Evolutionary conservation across 2,329 filamentous ascomycete species (phyloP).

Genomic region (Alternaria rosae): DNA sequence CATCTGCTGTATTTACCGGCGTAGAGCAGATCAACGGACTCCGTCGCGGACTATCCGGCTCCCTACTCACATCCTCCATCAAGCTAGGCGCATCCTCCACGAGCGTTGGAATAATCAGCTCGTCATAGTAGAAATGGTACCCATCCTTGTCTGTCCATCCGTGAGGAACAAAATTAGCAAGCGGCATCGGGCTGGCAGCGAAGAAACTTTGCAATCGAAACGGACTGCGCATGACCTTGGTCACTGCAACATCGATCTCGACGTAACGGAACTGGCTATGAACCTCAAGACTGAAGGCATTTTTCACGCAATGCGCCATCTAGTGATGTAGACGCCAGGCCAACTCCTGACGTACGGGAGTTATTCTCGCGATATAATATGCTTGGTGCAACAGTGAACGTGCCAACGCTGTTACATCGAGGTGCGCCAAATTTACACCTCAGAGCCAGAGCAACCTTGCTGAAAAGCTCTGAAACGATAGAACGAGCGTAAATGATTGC

Average conservation of each 20-base stretch:
- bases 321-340: background rate
- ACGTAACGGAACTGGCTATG: background rate
- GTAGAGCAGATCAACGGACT: background rate
- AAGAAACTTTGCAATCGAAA: background rate
- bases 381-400: background rate
- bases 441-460: background rate
- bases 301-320: background rate
- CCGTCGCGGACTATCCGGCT: background rate
- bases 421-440: background rate
- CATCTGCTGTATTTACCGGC: background rate
- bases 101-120: background rate
- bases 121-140: background rate
- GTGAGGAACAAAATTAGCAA: background rate
- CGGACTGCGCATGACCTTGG: background rate
- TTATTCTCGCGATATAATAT: background rate
- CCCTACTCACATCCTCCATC: background rate
- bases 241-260: background rate
- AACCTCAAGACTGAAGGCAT: background rate
- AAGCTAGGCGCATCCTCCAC: background rate
- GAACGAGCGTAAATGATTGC: background rate
- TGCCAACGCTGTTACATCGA: background rate
- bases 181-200: background rate
- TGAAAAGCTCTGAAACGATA: background rate
- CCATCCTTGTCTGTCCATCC: background rate
- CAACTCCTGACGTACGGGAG: background rate